Base-by-base conservation (phyloP, 176 grass and related monocot species). In the Oryza meridionalis region DNA sequence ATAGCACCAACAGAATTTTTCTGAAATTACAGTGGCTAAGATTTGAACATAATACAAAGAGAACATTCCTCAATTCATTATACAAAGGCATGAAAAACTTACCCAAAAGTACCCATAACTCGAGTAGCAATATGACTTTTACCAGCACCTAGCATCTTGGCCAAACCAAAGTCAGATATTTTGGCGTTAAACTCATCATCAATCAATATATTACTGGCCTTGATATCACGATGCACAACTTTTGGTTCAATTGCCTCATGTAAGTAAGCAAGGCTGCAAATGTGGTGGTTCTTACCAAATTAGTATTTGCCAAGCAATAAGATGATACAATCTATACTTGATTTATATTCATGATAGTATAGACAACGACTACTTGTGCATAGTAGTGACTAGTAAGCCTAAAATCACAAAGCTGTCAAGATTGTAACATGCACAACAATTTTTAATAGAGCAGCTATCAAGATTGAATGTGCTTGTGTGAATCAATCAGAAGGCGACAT, bases 81-180 rank as follows among this genome's bases (percentile, higher is more conserved):
- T 82, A 68, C 32, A 59, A 11, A 11, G 1, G 21, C 35, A 82
- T 17, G 31, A 49, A 83, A 64, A 58, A 84, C 92, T 90, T 84
- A 98, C 95, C 95, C 95, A 90, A 98, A 98, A 77, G 95, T 98
- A 84, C 95, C 95, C 95, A 98, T 98, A 88, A 98, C 95, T 84
- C 95, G 86, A 72, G 95, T 98, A 77, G 90, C 94, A 74, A 98
- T 92, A 78, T 98, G 92, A 81, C 92, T 94, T 94, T 98, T 98
- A 78, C 95, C 95, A 81, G 95, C 92, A 76, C 95, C 95, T 69
- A 98, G 85, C 89, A 98, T 92, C 90, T 98, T 98, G 75, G 95
- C 95, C 43, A 98, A 91, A 87, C 95, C 95, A 63, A 98, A 98
- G 51, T 98, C 95, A 16, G 95, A 98, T 84, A 98, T 88, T 78